phyloP scores from a whole-genome alignment of 2,329 filamentous ascomycete species.

The Paramyrothecium roridum region DNA sequence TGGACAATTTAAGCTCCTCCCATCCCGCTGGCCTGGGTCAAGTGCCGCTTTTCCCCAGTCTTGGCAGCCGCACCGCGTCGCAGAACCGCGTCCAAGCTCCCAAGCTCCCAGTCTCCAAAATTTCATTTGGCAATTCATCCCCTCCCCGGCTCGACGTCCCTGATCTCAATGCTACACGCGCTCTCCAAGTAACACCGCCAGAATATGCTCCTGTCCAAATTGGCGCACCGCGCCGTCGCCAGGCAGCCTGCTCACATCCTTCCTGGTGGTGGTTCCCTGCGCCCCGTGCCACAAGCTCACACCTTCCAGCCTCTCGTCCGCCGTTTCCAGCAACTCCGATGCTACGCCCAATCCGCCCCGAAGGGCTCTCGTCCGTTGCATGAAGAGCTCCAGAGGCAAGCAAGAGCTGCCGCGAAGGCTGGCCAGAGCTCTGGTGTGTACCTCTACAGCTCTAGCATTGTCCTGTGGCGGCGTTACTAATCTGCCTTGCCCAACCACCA shows the following conservation, averaged over 20 bases:
- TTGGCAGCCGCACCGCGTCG: neutral
- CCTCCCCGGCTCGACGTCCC: too few species aligned
- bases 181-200: neutral
- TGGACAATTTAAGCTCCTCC: neutral
- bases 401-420: conserved; percentile 16
- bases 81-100: neutral
- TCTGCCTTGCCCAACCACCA: conserved; percentile 14
- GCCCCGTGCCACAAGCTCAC: conserved; percentile 9
- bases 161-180: too few species aligned
- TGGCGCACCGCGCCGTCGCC: neutral
- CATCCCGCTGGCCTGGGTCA: neutral
- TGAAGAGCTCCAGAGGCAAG: conserved; percentile 22
- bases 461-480: neutral
- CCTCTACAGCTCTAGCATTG: neutral
- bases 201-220: neutral
- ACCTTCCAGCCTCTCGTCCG: conserved; percentile 13
- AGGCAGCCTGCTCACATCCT: neutral
- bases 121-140: too few species aligned
- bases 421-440: conserved; percentile 15
- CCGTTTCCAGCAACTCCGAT: conserved; percentile 13
- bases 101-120: too few species aligned
- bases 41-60: neutral
- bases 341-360: conserved; percentile 14
- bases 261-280: neutral
- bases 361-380: conserved; percentile 11